Evolutionary conservation across 441 rosid species (phyloP).

Genomic region (Omphalea diandra): DNA sequence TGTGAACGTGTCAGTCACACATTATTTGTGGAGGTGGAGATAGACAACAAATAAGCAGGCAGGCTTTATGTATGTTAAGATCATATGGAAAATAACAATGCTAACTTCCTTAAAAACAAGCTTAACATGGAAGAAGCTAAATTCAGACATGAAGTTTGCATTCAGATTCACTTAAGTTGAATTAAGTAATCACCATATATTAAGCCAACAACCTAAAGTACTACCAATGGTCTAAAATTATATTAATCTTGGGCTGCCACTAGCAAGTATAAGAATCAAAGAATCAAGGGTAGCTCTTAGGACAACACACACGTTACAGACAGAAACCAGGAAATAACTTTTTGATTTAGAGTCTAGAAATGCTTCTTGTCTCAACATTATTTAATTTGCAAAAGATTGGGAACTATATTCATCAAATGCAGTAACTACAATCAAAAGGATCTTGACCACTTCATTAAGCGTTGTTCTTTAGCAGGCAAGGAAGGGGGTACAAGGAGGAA

Average conservation of each 20-base stretch:
- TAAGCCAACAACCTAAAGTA: neutral
- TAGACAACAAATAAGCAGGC: neutral
- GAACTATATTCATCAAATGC: neutral
- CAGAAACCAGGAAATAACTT: neutral
- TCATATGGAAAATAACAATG: neutral
- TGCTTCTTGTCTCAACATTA: neutral
- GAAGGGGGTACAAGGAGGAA: neutral
- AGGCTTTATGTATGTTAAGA: neutral
- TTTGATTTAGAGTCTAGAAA: neutral
- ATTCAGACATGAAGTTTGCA: slow-evolving; percentile 1
- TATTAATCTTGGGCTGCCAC: neutral
- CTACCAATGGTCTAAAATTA: neutral
- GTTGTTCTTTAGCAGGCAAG: neutral
- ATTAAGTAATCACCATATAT: neutral
- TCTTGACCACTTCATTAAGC: neutral
- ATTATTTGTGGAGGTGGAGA: slow-evolving; percentile 14
- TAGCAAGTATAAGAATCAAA: slow-evolving; percentile 1
- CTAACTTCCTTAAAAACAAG: neutral
- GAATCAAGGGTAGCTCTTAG: neutral
- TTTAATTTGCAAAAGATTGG: neutral
- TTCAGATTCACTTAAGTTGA: neutral
- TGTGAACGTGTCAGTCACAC: slow-evolving; percentile 23
- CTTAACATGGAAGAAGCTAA: neutral
- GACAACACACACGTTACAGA: neutral
- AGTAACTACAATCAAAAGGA: neutral